A percentile compares a stretch with the other conserved stretches of the same genome.
Evolutionary conservation across 2,329 filamentous ascomycete genomes (phyloP).

Genomic region (Xylariales sp.): DNA sequence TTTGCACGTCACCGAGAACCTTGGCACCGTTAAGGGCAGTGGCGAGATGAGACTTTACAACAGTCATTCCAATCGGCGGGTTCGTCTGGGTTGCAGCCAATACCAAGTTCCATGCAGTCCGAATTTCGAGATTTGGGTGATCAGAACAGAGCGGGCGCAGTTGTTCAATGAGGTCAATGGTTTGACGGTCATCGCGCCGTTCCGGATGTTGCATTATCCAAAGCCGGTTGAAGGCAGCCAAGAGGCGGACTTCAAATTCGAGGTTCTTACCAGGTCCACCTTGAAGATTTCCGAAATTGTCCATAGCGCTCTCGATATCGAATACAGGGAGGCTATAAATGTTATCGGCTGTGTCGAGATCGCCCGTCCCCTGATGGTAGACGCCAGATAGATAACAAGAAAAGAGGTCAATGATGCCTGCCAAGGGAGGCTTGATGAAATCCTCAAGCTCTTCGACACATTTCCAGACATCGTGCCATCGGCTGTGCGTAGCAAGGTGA

Average conservation of each 20-base stretch:
- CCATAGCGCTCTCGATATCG: conserved; percentile 34
- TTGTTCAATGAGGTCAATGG: conserved; percentile 57
- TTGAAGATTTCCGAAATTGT: conserved; percentile 1
- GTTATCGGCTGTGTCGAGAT: conserved; percentile 62
- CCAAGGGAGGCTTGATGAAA: conserved; percentile 33
- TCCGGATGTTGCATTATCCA: conserved; percentile 66
- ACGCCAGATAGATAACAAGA: conserved; percentile 70
- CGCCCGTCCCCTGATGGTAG: conserved; percentile 72
- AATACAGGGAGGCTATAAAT: conserved; percentile 63
- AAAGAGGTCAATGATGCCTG: conserved; percentile 47
- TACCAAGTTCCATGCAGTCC: conserved; percentile 73
- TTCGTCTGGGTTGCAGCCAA: conserved; percentile 62
- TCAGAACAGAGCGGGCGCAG: conserved; percentile 64
- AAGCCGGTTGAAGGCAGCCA: conserved; percentile 64
- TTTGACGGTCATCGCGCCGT: conserved; percentile 53
- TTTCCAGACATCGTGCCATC: conserved; percentile 62
- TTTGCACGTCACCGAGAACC: conserved; percentile 68
- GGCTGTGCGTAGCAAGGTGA: conserved; percentile 63
- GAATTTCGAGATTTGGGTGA: conserved; percentile 71
- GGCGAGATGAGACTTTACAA: conserved; percentile 75
- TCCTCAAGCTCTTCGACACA: conserved; percentile 50
- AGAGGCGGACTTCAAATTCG: conserved; percentile 60
- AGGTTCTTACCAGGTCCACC: conserved; percentile 33
- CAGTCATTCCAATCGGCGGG: conserved; percentile 63
- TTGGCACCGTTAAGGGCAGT: conserved; percentile 67